A percentile compares a stretch with the other conserved stretches of the same genome.
Evolutionary conservation across 108 stramenopile genomes (phyloP).

Genomic region (Skeletonema costatum): DNA sequence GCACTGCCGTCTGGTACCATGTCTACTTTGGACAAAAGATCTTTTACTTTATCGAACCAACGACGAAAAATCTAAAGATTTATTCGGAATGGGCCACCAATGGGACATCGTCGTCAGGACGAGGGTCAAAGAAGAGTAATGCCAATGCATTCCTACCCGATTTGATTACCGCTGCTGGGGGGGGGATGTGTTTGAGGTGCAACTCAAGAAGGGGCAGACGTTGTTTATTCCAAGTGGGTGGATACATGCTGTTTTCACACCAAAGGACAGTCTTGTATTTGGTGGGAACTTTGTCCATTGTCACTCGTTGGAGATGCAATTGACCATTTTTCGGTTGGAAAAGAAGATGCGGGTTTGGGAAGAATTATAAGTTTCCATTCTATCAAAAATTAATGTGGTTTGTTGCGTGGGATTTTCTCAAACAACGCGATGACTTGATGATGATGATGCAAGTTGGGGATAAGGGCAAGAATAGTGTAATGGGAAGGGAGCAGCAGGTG

Average conservation of each 20-base stretch:
- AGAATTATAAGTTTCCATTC: slow-evolving; percentile 22
- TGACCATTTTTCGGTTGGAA: slow-evolving; percentile 25
- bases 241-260: slow-evolving; percentile 96
- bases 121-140: slow-evolving; percentile 23
- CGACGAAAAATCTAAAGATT: slow-evolving; percentile 62
- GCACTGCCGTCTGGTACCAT: slow-evolving; percentile 94
- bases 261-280: slow-evolving; percentile 83
- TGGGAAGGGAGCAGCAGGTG: neutral
- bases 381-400: slow-evolving; percentile 38
- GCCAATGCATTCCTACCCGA: slow-evolving; percentile 36
- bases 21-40: slow-evolving; percentile 81
- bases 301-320: slow-evolving; percentile 29
- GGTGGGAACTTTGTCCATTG: slow-evolving; percentile 91
- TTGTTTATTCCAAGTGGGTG: slow-evolving; percentile 90
- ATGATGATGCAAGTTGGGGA: neutral
- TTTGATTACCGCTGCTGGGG: slow-evolving; percentile 22
- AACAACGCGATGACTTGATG: slow-evolving; percentile 11
- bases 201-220: slow-evolving; percentile 72
- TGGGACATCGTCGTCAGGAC: slow-evolving; percentile 57
- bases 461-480: neutral
- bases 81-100: slow-evolving; percentile 90
- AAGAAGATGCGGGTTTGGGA: slow-evolving; percentile 21
- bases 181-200: slow-evolving; percentile 45
- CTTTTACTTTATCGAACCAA: slow-evolving; percentile 82
- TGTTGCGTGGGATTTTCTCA: slow-evolving; percentile 28